Conservation (phyloP, 2,329 filamentous ascomycete genomes). For the Dothidotthia symphoricarpi region DNA sequence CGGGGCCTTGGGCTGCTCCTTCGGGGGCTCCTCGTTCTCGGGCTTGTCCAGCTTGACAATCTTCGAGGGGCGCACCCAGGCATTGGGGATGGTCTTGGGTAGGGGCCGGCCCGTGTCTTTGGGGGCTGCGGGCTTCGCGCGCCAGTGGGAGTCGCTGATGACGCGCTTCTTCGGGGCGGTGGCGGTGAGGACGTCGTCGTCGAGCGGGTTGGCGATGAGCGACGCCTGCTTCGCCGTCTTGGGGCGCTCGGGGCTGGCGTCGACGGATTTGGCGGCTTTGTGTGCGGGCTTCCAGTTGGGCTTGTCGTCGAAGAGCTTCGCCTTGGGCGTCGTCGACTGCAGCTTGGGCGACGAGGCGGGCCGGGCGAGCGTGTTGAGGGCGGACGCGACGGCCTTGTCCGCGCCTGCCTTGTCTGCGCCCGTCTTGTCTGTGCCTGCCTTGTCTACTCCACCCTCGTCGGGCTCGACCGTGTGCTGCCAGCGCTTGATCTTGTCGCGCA, state of each 20-base stretch:
- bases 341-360: constrained; percentile 15
- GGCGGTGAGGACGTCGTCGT: constrained; percentile 49
- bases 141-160: constrained; percentile 89
- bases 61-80: constrained; percentile 41
- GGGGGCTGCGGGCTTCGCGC: constrained; percentile 52
- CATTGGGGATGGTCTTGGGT: constrained; percentile 39
- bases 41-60: constrained; percentile 22
- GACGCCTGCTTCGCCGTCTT: constrained; percentile 27
- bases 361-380: not conserved
- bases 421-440: constrained; percentile 10
- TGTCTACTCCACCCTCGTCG: constrained; percentile 48
- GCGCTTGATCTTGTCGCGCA: constrained; percentile 74
- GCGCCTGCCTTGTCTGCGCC: constrained; percentile 1
- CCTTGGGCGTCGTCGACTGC: constrained; percentile 26
- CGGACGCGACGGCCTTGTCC: no score
- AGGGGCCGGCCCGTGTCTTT: constrained; percentile 33
- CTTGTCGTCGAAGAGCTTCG: constrained; percentile 26
- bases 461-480: constrained; percentile 80
- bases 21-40: constrained; percentile 4
- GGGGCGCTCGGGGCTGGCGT: constrained; percentile 29
- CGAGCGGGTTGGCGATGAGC: constrained; percentile 40
- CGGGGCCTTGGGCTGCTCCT: constrained; percentile 9
- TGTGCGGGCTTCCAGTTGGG: constrained; percentile 29
- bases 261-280: constrained; percentile 25
- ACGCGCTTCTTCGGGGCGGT: constrained; percentile 84